A percentile compares a stretch with the other conserved stretches of the same genome.
Evolutionary conservation across 1,139 yeast species (phyloP).

Genomic region (Diutina rugosa): DNA sequence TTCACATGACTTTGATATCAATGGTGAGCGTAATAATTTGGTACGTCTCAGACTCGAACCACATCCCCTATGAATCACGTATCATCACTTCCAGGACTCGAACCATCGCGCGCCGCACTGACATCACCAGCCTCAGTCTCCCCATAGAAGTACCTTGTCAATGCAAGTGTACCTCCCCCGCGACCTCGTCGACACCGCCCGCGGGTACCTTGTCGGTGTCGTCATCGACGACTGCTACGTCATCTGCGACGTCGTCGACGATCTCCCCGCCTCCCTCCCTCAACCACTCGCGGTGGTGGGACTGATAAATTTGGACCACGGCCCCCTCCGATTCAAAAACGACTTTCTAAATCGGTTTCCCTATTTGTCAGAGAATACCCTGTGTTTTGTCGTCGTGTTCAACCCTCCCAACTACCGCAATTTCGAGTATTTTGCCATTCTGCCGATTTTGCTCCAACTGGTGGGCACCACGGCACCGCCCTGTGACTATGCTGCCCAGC

Average conservation of each 20-base stretch:
- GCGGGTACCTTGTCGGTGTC: neutral
- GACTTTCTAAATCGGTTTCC: slow-evolving; percentile 1
- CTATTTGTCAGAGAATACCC: neutral
- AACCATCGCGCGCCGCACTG: no score
- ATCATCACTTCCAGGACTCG: neutral
- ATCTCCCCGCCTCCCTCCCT: neutral
- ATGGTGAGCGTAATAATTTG: no score
- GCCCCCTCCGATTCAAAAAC: neutral
- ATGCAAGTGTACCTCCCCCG: slow-evolving; percentile 1
- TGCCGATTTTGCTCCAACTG: slow-evolving; percentile 53
- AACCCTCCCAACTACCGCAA: slow-evolving; percentile 62
- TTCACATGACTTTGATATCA: no score
- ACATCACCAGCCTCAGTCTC: neutral
- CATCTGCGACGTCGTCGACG: neutral
- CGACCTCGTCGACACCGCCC: neutral
- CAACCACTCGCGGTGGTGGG: neutral
- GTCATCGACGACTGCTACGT: neutral
- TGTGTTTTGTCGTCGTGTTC: slow-evolving; percentile 33
- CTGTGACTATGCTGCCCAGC: neutral
- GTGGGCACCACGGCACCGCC: neutral
- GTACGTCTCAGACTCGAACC: no score
- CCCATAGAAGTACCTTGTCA: neutral
- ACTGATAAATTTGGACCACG: neutral
- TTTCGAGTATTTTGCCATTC: slow-evolving; percentile 69
- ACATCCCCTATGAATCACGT: no score